These are phyloP conservation scores for Physaria fendleri DNA, from an alignment of 345 rosid genomes.

Conservation along the genomic window DNA sequence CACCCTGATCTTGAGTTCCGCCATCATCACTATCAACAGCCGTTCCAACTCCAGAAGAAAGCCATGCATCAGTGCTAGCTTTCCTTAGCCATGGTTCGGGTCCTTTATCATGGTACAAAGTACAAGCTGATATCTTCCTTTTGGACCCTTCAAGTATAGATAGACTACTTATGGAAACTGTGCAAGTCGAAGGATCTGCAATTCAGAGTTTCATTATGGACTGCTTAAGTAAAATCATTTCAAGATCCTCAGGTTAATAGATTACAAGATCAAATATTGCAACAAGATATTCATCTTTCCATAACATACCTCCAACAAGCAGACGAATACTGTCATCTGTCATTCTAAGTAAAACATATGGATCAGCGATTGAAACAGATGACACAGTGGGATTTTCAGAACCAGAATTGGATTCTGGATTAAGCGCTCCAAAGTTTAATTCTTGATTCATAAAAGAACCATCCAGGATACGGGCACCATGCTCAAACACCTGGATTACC, in stretches of 20 bases:
- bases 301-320: slow-evolving; percentile 76
- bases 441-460: slow-evolving; percentile 97
- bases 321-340: slow-evolving; percentile 81
- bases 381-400: slow-evolving; percentile 62
- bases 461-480: slow-evolving; percentile 88
- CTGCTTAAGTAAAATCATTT: slow-evolving; percentile 11
- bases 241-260: slow-evolving; percentile 1
- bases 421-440: slow-evolving; percentile 62
- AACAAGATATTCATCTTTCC: slow-evolving; percentile 7
- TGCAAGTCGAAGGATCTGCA: slow-evolving; percentile 87
- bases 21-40: slow-evolving; percentile 84
- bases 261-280: slow-evolving; percentile 4
- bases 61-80: slow-evolving; percentile 97
- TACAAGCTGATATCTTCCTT: slow-evolving; percentile 68
- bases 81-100: slow-evolving; percentile 95
- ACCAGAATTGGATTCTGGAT: slow-evolving; percentile 59
- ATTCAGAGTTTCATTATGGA: slow-evolving; percentile 24
- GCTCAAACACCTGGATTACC: slow-evolving; percentile 88
- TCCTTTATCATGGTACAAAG: slow-evolving; percentile 91
- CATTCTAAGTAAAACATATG: slow-evolving; percentile 81
- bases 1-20: slow-evolving; percentile 81
- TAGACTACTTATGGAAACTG: slow-evolving; percentile 62
- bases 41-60: slow-evolving; percentile 80
- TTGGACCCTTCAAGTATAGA: slow-evolving; percentile 58
- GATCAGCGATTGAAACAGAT: slow-evolving; percentile 93